phyloP scores from a whole-genome alignment of 2,329 filamentous ascomycete species.

The Herpotrichia juniperi region DNA sequence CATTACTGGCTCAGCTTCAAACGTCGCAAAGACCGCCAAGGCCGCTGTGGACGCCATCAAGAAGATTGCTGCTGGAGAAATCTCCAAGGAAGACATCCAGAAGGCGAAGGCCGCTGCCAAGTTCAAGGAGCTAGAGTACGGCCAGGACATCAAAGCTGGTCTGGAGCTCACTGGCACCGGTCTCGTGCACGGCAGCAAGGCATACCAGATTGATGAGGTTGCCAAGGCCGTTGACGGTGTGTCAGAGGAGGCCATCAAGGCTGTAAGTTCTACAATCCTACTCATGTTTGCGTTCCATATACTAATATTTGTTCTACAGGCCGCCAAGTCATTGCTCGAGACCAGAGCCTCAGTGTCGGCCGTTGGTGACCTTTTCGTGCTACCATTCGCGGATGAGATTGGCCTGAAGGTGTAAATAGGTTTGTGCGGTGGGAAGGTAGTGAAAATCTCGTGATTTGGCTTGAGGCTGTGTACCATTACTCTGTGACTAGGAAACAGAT shows the following conservation, averaged over 20 bases:
- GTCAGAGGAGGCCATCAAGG: slow-evolving; percentile 81
- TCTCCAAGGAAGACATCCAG: slow-evolving; percentile 83
- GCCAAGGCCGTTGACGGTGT: slow-evolving; percentile 81
- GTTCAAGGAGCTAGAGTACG: slow-evolving; percentile 84
- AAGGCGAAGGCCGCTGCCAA: slow-evolving; percentile 94
- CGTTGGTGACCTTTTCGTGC: slow-evolving; percentile 87
- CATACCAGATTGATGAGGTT: slow-evolving; percentile 82
- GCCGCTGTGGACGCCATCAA: slow-evolving; percentile 83
- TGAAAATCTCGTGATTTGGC: slow-evolving; percentile 36
- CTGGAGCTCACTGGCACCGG: slow-evolving; percentile 85
- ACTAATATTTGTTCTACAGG: slow-evolving; percentile 58
- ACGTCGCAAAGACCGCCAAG: slow-evolving; percentile 75
- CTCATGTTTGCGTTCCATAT: background rate
- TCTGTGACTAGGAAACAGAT: slow-evolving; percentile 48
- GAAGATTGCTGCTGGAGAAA: slow-evolving; percentile 75
- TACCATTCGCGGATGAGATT: slow-evolving; percentile 93
- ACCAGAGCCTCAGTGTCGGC: slow-evolving; percentile 87
- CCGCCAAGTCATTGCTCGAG: slow-evolving; percentile 85
- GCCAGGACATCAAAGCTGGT: slow-evolving; percentile 77
- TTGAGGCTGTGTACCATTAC: slow-evolving; percentile 48
- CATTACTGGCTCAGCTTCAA: slow-evolving; percentile 74
- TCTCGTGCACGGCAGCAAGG: slow-evolving; percentile 79
- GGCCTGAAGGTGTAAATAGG: slow-evolving; percentile 86
- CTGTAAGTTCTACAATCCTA: slow-evolving; percentile 65
- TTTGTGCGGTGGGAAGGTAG: slow-evolving; percentile 26